These are phyloP conservation scores for Suillus lakei DNA, from an alignment of 768 basidiomycete species.

Conservation along the genomic window DNA sequence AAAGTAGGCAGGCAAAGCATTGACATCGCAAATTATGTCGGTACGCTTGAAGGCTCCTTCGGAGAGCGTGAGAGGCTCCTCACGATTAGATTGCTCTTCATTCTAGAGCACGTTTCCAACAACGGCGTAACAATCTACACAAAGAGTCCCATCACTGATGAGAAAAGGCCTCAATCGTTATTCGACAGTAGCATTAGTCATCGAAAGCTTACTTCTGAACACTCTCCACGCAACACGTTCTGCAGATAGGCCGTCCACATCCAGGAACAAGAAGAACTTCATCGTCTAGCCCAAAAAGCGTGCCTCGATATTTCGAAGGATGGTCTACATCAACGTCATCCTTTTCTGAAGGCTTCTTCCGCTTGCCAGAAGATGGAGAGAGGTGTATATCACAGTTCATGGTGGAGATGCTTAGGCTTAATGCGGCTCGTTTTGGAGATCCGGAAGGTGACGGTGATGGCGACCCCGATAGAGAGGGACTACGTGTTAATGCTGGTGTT, in stretches of 20 bases:
- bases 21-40: background rate
- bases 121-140: slow-evolving; percentile 35
- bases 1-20: slow-evolving; percentile 4
- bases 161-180: background rate
- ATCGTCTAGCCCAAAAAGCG: slow-evolving; percentile 9
- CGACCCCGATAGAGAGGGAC: slow-evolving; percentile 32
- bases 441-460: slow-evolving; percentile 14
- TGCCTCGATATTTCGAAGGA: slow-evolving; percentile 10
- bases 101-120: slow-evolving; percentile 12
- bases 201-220: slow-evolving; percentile 35
- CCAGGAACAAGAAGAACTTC: slow-evolving; percentile 29
- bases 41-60: background rate
- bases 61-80: background rate
- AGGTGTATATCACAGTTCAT: slow-evolving; percentile 26
- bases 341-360: slow-evolving; percentile 34
- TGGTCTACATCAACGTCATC: slow-evolving; percentile 22
- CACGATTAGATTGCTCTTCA: background rate
- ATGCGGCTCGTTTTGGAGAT: slow-evolving; percentile 34
- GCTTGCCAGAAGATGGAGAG: slow-evolving; percentile 18
- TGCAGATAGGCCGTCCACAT: slow-evolving; percentile 41
- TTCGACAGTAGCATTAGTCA: background rate
- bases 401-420: slow-evolving; percentile 25
- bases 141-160: slow-evolving; percentile 35
- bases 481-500: slow-evolving; percentile 41
- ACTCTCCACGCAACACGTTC: slow-evolving; percentile 41